These are phyloP conservation scores for Phytophthora gonapodyides DNA, from an alignment of 352 stramenopile genomes.

Conservation along the genomic window DNA sequence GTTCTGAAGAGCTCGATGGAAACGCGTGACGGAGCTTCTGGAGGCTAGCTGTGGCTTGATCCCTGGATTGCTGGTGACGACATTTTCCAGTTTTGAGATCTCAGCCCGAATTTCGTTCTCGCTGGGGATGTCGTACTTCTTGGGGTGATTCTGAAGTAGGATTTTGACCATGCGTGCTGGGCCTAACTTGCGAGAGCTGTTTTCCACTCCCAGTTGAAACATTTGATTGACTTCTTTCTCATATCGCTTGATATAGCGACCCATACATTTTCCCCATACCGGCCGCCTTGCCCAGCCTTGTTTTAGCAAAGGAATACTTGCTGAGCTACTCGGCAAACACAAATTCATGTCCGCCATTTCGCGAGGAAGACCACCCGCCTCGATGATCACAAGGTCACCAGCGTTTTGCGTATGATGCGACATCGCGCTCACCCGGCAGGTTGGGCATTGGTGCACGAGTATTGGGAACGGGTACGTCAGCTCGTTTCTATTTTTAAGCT, in stretches of 20 bases:
- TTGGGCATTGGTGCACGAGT: neutral
- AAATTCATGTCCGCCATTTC: conserved; percentile 1
- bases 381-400: conserved; percentile 9
- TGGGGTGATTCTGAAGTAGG: conserved; percentile 6
- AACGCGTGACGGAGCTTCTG: neutral
- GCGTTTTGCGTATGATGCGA: conserved; percentile 11
- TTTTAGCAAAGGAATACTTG: neutral
- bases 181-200: conserved; percentile 13
- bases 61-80: neutral
- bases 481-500: conserved; percentile 4
- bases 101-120: conserved; percentile 18
- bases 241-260: conserved; percentile 11
- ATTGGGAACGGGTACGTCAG: neutral
- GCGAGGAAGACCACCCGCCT: conserved; percentile 2
- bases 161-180: conserved; percentile 12
- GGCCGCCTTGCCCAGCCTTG: conserved; percentile 10
- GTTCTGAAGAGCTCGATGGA: conserved; percentile 2
- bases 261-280: conserved; percentile 11
- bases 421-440: neutral
- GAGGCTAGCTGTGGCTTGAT: conserved; percentile 5
- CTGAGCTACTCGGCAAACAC: neutral
- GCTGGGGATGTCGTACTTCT: conserved; percentile 11
- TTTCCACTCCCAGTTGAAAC: conserved; percentile 2
- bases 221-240: conserved; percentile 7
- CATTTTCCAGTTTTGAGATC: conserved; percentile 18